Evolutionary conservation across 768 basidiomycete genomes (phyloP), one percentile per base, ranked within the genome.

Genomic region (Paxillus ammoniavirescens): DNA sequence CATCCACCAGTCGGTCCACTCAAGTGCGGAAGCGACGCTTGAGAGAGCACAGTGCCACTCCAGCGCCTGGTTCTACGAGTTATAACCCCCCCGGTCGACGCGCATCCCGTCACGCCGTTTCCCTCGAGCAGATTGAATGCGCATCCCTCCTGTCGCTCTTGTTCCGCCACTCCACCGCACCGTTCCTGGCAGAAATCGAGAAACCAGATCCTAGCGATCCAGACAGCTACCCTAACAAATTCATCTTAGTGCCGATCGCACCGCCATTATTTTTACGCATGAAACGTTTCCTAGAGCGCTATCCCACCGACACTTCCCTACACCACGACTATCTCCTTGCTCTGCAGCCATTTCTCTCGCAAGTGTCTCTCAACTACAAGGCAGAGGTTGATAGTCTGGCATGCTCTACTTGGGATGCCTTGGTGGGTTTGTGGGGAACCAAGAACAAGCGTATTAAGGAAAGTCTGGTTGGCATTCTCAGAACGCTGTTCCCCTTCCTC

Each of bases 361-460:
- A 90, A 50, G 70, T 94, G n/a, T 82, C 91, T 2, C 72, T 96
- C 51, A 98, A 98, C 65, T 78, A 73, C 53, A 82, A 78, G 40
- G 64, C 75, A 8, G 77, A 80, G 2, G 80, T 91, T 36, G 75
- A 79, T 8, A 67, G 68, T 15, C 87, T 91, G 58, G 88, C 90
- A 0, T 70, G 73, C 5, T 70, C 71, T 28, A 73, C 85, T 2
- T 91, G 93, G 84, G 72, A 82, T 43, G 68, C 69, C 2, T 63
- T 98, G 5, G 75, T 93, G 3, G 72, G 71, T 2, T 70, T 96
- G 23, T 97, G 93, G 93, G 76, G 78, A 2, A 87, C 87, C 15
- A 93, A 91, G 71, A 86, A 84, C 66, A 84, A 81, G 54, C 68
- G 76, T 8, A 73, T 89, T 59, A 93, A 94, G 65, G 93, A 95